Base-by-base conservation (phyloP, 805 yeast species). In the Yamadazyma philogaea region DNA sequence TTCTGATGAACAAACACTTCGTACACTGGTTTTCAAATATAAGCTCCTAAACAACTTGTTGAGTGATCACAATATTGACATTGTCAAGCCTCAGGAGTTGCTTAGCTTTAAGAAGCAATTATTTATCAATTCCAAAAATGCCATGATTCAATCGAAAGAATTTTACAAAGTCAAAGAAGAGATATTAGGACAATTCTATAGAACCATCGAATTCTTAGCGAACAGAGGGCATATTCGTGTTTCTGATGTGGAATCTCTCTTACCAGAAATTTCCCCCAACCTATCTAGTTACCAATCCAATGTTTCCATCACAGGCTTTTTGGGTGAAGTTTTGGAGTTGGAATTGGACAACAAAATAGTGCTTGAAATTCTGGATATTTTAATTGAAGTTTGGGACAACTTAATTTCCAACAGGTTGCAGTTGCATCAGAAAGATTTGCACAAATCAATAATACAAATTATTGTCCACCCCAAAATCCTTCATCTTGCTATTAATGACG, bases 371-470 rank as follows among this genome's bases (percentile, higher is more conserved):
- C 56, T 68, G 12, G 62, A 58, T 2, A 60, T 70, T 14, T 44
- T 77, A 32, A 52, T 60, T 1, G 54, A 60, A 0, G 66, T 84
- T 15, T 87, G 96, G 93, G 63, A 61, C 3, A 74, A 70, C 17
- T 54, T 87, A 18, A 70, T 71, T 14, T 69, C 73, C 1, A 82
- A 80, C 8, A 67, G 95, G 37, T 63, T 88, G 30, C 75, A 82
- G 21, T 64, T 86, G 31, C 75, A 77, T 34, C 93, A 87, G 48
- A 77, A 79, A 39, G 71, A 70, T 11, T 66, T 87, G 36, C 96
- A 89, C 51, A 55, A 76, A 11, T 45, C 54, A 0, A 67, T 84
- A 21, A 78, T 88, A 18, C 63, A 74, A n/a, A 55, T 79, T 0
- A 34, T 81, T 6, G 71, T 77, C 40, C 64, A 75, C 48, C 59